A percentile compares a stretch with the other conserved stretches of the same genome.
phyloP scores from a whole-genome alignment of 2,329 filamentous ascomycete genomes.

The Proliferodiscus dingleyae region DNA sequence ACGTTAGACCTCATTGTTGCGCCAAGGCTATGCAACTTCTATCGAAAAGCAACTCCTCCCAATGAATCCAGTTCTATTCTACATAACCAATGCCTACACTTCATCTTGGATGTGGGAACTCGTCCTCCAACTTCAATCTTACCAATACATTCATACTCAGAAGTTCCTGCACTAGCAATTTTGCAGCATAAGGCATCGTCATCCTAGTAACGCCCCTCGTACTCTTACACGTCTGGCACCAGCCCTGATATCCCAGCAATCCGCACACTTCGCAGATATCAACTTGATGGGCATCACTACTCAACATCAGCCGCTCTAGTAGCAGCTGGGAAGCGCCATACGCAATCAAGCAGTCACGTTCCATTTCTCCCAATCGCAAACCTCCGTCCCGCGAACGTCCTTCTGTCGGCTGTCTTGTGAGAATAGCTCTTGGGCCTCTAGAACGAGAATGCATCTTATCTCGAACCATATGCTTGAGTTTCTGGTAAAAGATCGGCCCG shows the following conservation, averaged over 20 bases:
- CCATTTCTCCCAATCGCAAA: slow-evolving; percentile 94
- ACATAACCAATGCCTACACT: background rate
- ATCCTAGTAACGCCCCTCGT: slow-evolving; percentile 82
- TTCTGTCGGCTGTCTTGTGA: slow-evolving; percentile 94
- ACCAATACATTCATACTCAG: slow-evolving; percentile 99
- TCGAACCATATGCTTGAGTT: slow-evolving; percentile 99
- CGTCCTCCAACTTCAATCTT: slow-evolving; percentile 82
- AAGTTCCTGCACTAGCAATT: slow-evolving; percentile 91
- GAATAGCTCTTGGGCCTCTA: slow-evolving; percentile 81
- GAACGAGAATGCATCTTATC: slow-evolving; percentile 99
- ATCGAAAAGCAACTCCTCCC: background rate
- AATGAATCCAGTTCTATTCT: background rate
- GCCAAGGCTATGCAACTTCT: slow-evolving; percentile 9
- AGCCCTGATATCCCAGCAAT: slow-evolving; percentile 91
- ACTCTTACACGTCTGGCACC: slow-evolving; percentile 88
- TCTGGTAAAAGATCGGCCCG: slow-evolving; percentile 98
- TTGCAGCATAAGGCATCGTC: slow-evolving; percentile 96
- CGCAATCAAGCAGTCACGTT: slow-evolving; percentile 94
- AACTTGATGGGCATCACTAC: slow-evolving; percentile 82
- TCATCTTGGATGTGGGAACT: slow-evolving; percentile 60
- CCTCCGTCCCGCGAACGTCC: slow-evolving; percentile 90
- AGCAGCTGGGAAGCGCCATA: slow-evolving; percentile 92
- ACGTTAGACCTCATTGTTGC: no score
- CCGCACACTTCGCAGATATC: slow-evolving; percentile 94
- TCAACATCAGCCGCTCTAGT: slow-evolving; percentile 90